Evolutionary conservation across 208 protist species (phyloP), one percentile per base, ranked within the genome.

Genomic region (Trypanosoma avium): DNA sequence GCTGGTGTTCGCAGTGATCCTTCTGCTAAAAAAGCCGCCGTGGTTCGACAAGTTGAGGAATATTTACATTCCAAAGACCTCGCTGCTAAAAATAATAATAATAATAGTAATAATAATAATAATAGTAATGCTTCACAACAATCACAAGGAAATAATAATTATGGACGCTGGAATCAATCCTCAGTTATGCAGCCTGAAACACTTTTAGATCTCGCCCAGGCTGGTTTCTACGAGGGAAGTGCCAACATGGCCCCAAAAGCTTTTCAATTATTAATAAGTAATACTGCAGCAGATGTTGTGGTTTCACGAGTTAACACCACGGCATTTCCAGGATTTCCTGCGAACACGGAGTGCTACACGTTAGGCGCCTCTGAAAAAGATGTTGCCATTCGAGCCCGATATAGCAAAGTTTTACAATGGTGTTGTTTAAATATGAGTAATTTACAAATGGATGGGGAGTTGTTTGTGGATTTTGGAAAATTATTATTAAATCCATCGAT

Each of bases 371-470:
- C 86, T 1, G 81, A 88, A 50, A 80, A 86, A 9, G 70, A 81
- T 29, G 76, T 82, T 4, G 76, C 88, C 3, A 48, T 88, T 45
- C 83, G 84, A 56, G 68, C 86, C 13, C 75, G 91, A 36, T 95
- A 86, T 63, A 94, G 86, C 75, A 94, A 94, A 60, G 91, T 92
- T 36, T 77, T 97, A 48, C 91, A 97, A 75, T 97, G 91, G 91
- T 97, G 91, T 62, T 73, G 86, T 55, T 70, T 97, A 35, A 97
- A 97, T 74, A 90, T 97, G 83, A 81, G 66, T 69, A 97, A 94
- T 73, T 61, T 97, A 36, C 84, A 88, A 60, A 93, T 97, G 84
- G 91, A 97, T 67, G 88, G 86, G 19, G 91, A 97, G 74, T 72
- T 97, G 2, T 72, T 62, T 53, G 55, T 94, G 6, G 79, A 76